Conservation (phyloP, 78 protist genomes). For the Diacronema lutheri region DNA sequence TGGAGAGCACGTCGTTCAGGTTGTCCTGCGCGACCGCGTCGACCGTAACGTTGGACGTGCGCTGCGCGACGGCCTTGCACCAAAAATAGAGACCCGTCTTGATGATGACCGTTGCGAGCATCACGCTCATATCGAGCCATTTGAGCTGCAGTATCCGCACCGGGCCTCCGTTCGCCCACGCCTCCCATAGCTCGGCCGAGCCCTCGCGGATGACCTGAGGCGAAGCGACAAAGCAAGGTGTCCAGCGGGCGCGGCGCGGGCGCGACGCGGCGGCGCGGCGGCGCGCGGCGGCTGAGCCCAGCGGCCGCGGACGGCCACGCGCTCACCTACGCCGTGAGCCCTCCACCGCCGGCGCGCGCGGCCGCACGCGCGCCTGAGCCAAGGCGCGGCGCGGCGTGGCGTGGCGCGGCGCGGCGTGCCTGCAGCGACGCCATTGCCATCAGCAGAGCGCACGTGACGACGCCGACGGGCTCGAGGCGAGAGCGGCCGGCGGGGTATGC, state of each 20-base stretch:
- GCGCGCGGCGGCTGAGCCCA: no score
- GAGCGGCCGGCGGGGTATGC: neutral
- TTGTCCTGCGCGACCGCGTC: neutral
- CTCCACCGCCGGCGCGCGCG: no score
- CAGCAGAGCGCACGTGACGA: neutral
- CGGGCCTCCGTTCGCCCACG: neutral
- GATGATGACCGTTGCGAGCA: neutral
- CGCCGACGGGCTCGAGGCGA: neutral
- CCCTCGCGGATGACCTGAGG: neutral
- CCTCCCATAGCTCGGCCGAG: neutral
- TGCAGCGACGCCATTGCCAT: neutral
- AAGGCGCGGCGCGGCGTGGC: no score
- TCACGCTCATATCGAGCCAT: neutral
- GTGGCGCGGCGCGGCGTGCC: no score
- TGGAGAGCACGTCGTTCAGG: neutral
- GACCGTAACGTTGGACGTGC: neutral
- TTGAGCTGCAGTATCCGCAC: neutral
- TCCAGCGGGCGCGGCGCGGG: no score
- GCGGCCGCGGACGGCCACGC: no score
- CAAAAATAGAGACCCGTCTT: neutral
- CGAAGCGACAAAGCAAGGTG: no score
- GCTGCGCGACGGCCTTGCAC: neutral
- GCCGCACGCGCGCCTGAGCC: no score
- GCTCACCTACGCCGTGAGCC: no score
- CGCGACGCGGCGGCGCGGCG: no score